Evolutionary conservation across 768 basidiomycete species (phyloP), one percentile per base, ranked within the genome.

Genomic region (Leccinum subtestaceum): DNA sequence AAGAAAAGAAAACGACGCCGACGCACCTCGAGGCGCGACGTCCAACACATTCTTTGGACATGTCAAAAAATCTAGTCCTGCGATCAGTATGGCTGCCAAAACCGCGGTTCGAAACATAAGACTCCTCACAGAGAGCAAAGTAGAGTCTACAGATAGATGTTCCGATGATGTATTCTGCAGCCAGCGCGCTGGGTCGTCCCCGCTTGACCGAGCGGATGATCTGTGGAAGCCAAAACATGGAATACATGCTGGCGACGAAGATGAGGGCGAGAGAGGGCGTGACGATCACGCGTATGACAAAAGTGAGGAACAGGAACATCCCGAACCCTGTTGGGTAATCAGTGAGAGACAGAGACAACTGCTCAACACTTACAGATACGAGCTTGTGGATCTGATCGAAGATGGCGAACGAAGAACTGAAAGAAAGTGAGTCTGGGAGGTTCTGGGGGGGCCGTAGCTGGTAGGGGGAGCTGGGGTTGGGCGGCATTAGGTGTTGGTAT

Each of bases 41-140:
- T 95, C 93, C 57, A 95, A 78, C 6, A 95, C 88, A 67, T 95
- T 97, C 67, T 85, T 85, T 1, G 93, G 90, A 67, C 91, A 95
- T 1, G 80, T 81, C 68, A 95, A 76, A 63, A 90, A 90, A 68
- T 96, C 94, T 96, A 62, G 10, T 53, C 55, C n/a, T 40, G 11
- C 29, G 19, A 47, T 59, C 13, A 64, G 56, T 51, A 21, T 15
- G 29, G 8, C 13, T n/a, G 34, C 21, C n/a, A 19, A 29, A 53
- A 6, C 23, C 0, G 12, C 29, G 21, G 25, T 5, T 11, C 9
- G 12, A 47, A 47, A 50, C 1, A 25, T 8, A 19, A 40, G 47
- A 40, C 15, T 10, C 75, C 92, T 77, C 68, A 95, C 94, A 95
- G 38, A 93, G 69, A 2, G 85, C 83, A 50, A 88, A 80, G 57